phyloP scores from a whole-genome alignment of 179 eudicot species.

The Corrigiola litoralis region DNA sequence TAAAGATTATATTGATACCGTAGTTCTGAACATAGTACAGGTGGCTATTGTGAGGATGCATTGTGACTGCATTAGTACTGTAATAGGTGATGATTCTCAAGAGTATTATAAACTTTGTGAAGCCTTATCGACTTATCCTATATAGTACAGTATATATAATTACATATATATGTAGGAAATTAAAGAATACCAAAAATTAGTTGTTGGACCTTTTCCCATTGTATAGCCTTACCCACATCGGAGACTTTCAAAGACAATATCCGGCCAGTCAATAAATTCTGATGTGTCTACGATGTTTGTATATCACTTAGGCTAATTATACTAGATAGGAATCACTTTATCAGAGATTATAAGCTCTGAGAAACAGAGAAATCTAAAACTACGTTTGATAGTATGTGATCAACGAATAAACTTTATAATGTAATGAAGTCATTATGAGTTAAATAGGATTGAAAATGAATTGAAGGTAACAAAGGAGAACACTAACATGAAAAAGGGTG shows the following conservation, averaged over 20 bases:
- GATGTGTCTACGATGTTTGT: background rate
- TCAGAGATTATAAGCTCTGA: background rate
- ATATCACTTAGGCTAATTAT: background rate
- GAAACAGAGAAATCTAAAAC: background rate
- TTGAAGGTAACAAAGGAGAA: no score
- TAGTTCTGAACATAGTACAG: background rate
- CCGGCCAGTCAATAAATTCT: background rate
- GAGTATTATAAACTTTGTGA: background rate
- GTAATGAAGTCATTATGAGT: background rate
- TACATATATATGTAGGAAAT: background rate
- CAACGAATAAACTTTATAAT: background rate
- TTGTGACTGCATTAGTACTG: background rate
- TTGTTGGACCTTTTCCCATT: background rate
- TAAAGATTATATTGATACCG: no score
- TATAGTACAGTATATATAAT: background rate
- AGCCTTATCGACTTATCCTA: slow-evolving; percentile 8
- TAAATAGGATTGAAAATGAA: no score
- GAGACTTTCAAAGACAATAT: background rate
- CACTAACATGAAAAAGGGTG: no score
- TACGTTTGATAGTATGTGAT: no score
- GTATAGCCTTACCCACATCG: background rate
- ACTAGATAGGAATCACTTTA: no score
- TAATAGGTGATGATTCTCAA: background rate
- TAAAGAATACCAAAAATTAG: background rate
- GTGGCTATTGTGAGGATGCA: background rate